Base-by-base conservation (phyloP, 495 filamentous ascomycete species). In the Aspergillus affinis region DNA sequence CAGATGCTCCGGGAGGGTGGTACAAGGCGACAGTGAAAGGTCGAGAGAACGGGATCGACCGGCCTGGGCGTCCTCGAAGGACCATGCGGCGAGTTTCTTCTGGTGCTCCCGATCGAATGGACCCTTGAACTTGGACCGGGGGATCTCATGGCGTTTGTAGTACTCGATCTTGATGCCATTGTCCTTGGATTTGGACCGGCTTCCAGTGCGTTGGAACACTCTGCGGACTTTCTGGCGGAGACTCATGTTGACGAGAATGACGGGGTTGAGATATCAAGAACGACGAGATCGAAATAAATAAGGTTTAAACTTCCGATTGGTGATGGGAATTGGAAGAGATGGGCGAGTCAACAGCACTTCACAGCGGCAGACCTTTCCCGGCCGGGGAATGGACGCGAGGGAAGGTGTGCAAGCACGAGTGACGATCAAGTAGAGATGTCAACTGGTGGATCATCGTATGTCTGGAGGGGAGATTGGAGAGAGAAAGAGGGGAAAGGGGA, bases 101-200 rank as follows among this genome's bases (percentile, higher is more conserved):
- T 81, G 78, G 61, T 84, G 81, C 60, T 75, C 75, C 51, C 71
- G 75, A 62, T 84, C 79, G 62, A 79, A 81, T 0, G 81, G 80
- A 4, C 80, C 81, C 2, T 71, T 71, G 57, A 83, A 84, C 55
- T 84, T 84, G 20, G 81, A 81, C 12, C 72, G 75, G 3, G 81
- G 81, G 36, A 79, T 70, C 60, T 83, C 81, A 60, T 72, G 62
- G 32, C 78, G 79, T 51, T 74, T 72, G 63, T 84, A 82, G 61
- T 81, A 81, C 68, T 81, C 77, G 54, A 81, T 71, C 58, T 81
- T 82, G 65, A 75, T 76, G 30, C 69, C 66, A 62, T 69, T 69
- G 57, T 64, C 59, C 49, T 69, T 73, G 53, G 58, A 49, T 64
- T 69, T 71, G 54, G 63, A 44, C 15, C 54, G 49, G 53, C 44